Base-by-base conservation (phyloP, 2,329 filamentous ascomycete genomes). In the Venturia oleaginea region DNA sequence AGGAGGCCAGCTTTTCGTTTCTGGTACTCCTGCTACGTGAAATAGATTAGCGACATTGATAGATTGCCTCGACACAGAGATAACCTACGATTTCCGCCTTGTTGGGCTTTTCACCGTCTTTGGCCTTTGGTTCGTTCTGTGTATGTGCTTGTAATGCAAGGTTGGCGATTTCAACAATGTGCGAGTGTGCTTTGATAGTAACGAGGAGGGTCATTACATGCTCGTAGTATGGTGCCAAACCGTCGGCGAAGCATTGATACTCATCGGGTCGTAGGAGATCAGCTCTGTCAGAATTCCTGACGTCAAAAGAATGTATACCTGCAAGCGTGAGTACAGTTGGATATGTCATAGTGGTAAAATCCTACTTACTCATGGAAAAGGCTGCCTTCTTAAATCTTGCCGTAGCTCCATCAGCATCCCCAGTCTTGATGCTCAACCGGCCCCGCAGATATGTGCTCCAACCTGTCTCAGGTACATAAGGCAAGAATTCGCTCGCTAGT, bases 201-300 rank as follows among this genome's bases (percentile, higher is more conserved):
- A 97, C 92, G 71, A 90, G 97, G 1, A 99, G 81, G 24, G 85
- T 82, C 15, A 92, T 84, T 61, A 97, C 84, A 73, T 99, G 94
- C 51, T 88, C 86, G 74, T 95, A 95, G 76, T 97, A 99, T 67
- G 84, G 86, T 5, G 91, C 84, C 48, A 92, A 81, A 1, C 93
- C 94, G 64, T 85, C 84, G 71, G 92, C 82, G 71, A 88, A 86
- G 62, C 73, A 79, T 63, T 81, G 79, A 15, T 87, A 88, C 68
- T 96, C 91, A 2, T 87, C 85, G 30, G 91, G 85, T 63, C 89
- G 86, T 27, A 97, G 81, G 17, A 96, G 83, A 10, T 86, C 85
- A 54, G 79, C 77, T 8, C 79, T 81, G 66, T 81, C 77, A 15
- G 68, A 67, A 40, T 75, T 71, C 34, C 73, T 70, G 22, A 77